phyloP scores from a whole-genome alignment of 2,329 filamentous ascomycete species.

The Fusarium tricinctum region DNA sequence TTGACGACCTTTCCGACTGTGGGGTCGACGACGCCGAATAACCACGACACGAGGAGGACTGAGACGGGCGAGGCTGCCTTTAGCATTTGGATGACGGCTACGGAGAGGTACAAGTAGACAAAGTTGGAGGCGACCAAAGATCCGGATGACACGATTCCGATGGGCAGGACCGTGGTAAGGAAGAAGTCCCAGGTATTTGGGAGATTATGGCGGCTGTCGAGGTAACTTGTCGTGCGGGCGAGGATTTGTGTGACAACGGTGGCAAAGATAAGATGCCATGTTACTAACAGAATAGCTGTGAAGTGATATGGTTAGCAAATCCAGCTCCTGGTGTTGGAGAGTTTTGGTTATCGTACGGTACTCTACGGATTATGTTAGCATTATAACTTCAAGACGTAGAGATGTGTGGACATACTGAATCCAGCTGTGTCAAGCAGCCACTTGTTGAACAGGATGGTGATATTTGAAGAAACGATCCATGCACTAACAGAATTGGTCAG shows the following conservation, averaged over 20 bases:
- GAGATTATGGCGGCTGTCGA: conserved; percentile 32
- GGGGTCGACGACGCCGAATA: conserved; percentile 14
- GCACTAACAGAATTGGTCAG: background rate
- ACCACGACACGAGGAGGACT: conserved; percentile 14
- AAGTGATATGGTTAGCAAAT: background rate
- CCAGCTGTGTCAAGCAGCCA: conserved; percentile 24
- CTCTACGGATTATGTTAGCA: conserved; percentile 3
- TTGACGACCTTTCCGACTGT: conserved; percentile 8
- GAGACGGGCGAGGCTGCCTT: conserved; percentile 17
- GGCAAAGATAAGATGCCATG: conserved; percentile 40
- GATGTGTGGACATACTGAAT: conserved; percentile 9
- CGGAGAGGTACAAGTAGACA: conserved; percentile 21
- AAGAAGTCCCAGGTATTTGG: conserved; percentile 27
- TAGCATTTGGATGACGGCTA: conserved; percentile 29
- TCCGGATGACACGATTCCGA: conserved; percentile 16
- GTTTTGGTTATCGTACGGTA: background rate
- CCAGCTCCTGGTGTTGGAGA: rapidly evolving
- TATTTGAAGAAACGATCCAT: conserved; percentile 22
- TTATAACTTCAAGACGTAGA: rapidly evolving
- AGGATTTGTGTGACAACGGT: conserved; percentile 33
- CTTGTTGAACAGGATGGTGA: conserved; percentile 23
- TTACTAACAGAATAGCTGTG: conserved; percentile 23
- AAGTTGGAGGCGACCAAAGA: conserved; percentile 26
- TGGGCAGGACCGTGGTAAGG: conserved; percentile 8
- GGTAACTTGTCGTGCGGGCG: conserved; percentile 29